Evolutionary conservation across 73 alveolate species (phyloP), one percentile per base, ranked within the genome.

Genomic region (Tetrahymena thermophila): DNA sequence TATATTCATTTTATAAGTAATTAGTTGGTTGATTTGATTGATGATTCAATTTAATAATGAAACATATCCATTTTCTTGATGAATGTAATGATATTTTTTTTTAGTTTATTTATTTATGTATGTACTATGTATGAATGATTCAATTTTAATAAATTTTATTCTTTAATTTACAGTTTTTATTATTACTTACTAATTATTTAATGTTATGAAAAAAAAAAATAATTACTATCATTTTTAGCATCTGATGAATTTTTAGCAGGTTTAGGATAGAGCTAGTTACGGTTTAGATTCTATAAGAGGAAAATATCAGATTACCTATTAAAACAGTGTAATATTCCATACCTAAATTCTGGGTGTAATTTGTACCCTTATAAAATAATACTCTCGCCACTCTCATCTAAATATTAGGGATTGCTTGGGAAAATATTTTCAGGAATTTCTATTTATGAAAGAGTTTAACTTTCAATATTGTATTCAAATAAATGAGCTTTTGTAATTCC

Each of bases 301-400:
- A 43, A 95, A 34, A 95, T 93, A 23, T 85, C 95, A 35, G 95
- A 71, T 34, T n/a, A 23, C n/a, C 97, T 85, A 85, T 95, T 95
- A 57, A 95, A 95, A 44, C 97, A 95, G 84, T 95, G 97, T 21
- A 95, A 43, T 50, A 95, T 95, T 89, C 97, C 97, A 95, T 95
- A 95, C 35, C 55, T 95, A n/a, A 89, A 89, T 50, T 95, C 97
- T 35, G 95, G 95, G 35, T 85, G 83, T 1, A 85, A 55, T 56
- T 95, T 37, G 89, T 85, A 95, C 0, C 94, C 97, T 21, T 94
- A 84, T 10, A 95, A 85, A 23, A 95, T 43, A 8, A 95, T 95
- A 16, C 84, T 31, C 50, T 95, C 97, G 28, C 89, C 89, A 28
- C 31, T 71, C n/a, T 95, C 85, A 15, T 95, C 97, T 35, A 42